A percentile compares a stretch with the other conserved stretches of the same genome.
phyloP scores from a whole-genome alignment of 768 basidiomycete species.

The Suillus sp. region DNA sequence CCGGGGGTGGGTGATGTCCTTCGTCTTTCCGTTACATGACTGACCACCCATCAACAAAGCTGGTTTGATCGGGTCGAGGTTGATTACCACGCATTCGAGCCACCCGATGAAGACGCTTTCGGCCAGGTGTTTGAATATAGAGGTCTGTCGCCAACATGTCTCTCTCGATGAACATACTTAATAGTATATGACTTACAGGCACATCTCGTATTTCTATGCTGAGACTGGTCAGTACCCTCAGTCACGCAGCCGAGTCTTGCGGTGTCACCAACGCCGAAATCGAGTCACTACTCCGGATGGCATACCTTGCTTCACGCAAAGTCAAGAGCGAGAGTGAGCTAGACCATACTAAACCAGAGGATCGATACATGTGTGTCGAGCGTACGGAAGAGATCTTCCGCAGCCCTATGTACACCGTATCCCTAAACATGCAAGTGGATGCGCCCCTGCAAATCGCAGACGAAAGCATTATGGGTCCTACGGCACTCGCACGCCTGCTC shows the following conservation, averaged over 20 bases:
- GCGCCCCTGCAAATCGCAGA: conserved; percentile 23
- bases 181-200: conserved; percentile 14
- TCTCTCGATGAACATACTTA: neutral
- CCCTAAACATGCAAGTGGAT: conserved; percentile 19
- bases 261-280: conserved; percentile 28
- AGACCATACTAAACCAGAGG: neutral
- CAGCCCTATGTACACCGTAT: conserved; percentile 22
- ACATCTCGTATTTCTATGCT: conserved; percentile 30
- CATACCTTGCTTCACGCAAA: conserved; percentile 23
- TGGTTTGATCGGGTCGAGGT: conserved; percentile 22
- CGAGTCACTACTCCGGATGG: conserved; percentile 30
- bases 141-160: conserved; percentile 16
- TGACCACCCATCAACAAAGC: neutral
- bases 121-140: conserved; percentile 21
- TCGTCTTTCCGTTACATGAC: neutral
- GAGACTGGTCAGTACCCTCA: conserved; percentile 30
- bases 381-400: conserved; percentile 22
- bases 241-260: conserved; percentile 19
- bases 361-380: conserved; percentile 16
- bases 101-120: conserved; percentile 17
- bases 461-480: conserved; percentile 31
- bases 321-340: conserved; percentile 15
- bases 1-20: conserved; percentile 17
- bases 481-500: conserved; percentile 29
- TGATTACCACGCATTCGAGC: conserved; percentile 22